Evolutionary conservation across 495 filamentous ascomycete species (phyloP), one percentile per base, ranked within the genome.

Genomic region (Elasticomyces elasticus): DNA sequence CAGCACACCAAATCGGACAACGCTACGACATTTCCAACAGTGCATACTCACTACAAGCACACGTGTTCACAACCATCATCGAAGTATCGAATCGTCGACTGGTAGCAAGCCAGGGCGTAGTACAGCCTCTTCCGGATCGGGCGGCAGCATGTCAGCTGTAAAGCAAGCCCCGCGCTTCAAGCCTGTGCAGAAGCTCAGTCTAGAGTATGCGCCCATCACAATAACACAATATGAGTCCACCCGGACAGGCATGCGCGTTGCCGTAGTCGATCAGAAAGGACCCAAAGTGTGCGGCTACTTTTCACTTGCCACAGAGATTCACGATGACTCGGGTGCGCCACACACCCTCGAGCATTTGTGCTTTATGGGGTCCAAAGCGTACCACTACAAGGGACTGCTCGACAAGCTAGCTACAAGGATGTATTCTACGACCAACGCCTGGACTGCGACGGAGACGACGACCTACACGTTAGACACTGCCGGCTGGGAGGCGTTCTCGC

Each of bases 321-420:
- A 92, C 57, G 92, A 97, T 69, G 89, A 97, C 65, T 95, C 91
- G 6, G 92, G 92, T 17, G 83, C 92, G 6, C 92, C 92, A 2
- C 92, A 97, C 66, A 99, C 92, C 0, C 74, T 99, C 25, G 92
- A 99, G 73, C 92, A 99, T 73, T 73, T 99, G 11, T 80, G 87
- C 61, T 99, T 99, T 67, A 97, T 97, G 92, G 92, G 92, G 10
- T 97, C 92, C 24, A 89, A 87, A 66, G 89, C 78, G 67, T 97
- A 94, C 72, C 79, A 75, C 31, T 98, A 95, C 70, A 96, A 96
- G 66, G 92, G 94, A 0, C 78, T 97, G 22, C 74, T 99, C 12
- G 92, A 97, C 67, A 94, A 91, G 71, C 77, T 97, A 51, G 88
- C 94, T 11, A 91, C 86, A 10, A 79, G 92, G 51, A 86, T 89